Evolutionary conservation across 208 protist species (phyloP).

Genomic region (Leishmania aethiopica): DNA sequence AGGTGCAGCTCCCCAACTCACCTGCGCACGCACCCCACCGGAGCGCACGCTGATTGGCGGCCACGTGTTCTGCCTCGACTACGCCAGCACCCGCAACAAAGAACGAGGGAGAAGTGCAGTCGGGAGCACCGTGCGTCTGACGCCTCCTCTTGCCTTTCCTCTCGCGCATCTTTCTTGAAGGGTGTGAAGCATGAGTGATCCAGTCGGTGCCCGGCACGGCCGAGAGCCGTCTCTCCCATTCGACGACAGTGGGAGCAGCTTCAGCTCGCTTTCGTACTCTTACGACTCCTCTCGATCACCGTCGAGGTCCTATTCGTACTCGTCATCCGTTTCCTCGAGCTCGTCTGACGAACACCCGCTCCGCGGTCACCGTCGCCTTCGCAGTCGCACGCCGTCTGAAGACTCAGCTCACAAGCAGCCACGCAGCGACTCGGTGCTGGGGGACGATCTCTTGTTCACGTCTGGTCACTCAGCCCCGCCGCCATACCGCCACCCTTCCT

Average conservation of each 20-base stretch:
- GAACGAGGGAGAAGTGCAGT: not conserved
- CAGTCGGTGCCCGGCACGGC: not conserved
- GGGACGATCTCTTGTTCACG: not conserved
- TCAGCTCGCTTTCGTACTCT: conserved; percentile 23
- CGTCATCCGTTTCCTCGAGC: conserved; percentile 5
- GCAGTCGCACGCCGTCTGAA: conserved; percentile 13
- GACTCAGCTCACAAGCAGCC: not conserved
- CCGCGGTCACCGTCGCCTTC: conserved; percentile 15
- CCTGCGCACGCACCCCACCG: not conserved
- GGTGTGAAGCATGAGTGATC: conserved; percentile 11
- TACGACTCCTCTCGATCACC: conserved; percentile 16
- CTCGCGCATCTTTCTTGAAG: not conserved
- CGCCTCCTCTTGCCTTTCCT: not conserved
- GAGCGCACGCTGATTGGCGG: not conserved
- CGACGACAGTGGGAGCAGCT: conserved; percentile 12
- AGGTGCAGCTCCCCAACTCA: not conserved
- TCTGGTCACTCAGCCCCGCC: not conserved
- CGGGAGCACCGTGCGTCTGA: not conserved
- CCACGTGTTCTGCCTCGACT: not conserved
- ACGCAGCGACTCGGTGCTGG: conserved; percentile 23
- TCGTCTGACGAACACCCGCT: conserved; percentile 1
- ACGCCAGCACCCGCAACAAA: not conserved
- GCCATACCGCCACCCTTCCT: not conserved
- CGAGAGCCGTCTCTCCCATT: not conserved
- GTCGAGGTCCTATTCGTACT: conserved; percentile 14